Evolutionary conservation across 2,329 filamentous ascomycete genomes (phyloP), one percentile per base, ranked within the genome.

Genomic region (Exophiala lecanii-corni): DNA sequence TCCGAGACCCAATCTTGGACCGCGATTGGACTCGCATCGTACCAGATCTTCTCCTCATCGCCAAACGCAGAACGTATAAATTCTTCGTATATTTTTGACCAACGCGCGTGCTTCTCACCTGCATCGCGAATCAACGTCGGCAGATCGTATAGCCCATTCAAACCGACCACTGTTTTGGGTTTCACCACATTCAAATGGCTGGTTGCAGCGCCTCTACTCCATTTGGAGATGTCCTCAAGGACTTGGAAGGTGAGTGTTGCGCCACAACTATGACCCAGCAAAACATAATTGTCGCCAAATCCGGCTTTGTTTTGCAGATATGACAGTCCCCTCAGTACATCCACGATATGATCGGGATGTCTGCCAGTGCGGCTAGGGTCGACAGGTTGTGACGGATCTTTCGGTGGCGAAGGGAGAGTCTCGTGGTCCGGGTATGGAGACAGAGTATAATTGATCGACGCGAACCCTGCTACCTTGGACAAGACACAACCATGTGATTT

Each of bases 81-180:
- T 3, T 69, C 68, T 4, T 63, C 58, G 58, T 87, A 88, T 23
- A 37, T 20, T 5, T 9, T 9, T 13, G 13, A 28, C 20, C 9
- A 37, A 13, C 15, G 18, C 26, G 21, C 39, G 32, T 46, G 43
- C 19, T 41, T 43, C 19, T 56, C 59, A 4, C 65, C 67, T 13
- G 57, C 59, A 35, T 70, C 66, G 6, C 56, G 45, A 1, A 74
- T 60, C 15, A 86, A 62, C 0, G 70, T 71, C 5, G 69, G 68
- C 7, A 88, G 61, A 56, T 84, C 76, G 61, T 86, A 86, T 16
- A 88, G 77, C 1, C 84, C 83, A 42, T 76, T 75, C 15, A 84
- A 62, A 23, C 79, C 74, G 3, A 85, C 58, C n/a, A 85, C 62
- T 3, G 72, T 75, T 2, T 64, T 56, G 0, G 79, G 79, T 13